phyloP scores from a whole-genome alignment of 495 filamentous ascomycete genomes.

The Penicillium nucicola region DNA sequence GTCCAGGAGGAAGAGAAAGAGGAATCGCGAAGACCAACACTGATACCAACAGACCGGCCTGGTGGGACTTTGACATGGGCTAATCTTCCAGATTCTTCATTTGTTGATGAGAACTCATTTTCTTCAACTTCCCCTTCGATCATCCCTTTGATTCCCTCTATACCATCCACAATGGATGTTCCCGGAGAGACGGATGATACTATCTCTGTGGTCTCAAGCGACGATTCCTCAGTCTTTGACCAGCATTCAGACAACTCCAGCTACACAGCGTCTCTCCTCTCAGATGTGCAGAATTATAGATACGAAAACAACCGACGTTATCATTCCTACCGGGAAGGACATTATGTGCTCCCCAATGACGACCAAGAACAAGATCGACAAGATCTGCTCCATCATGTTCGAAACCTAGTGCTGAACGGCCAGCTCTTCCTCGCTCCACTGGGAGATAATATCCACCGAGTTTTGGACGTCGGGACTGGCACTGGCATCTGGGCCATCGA shows the following conservation, averaged over 20 bases:
- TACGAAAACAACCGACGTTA: conserved; percentile 66
- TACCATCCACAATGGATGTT: too few relatives aligned
- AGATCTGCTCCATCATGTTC: conserved; percentile 49
- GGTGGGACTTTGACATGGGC: too few relatives aligned
- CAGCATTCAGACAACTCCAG: conserved; percentile 21
- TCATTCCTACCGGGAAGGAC: conserved; percentile 62
- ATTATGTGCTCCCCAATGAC: conserved; percentile 55
- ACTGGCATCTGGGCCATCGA: conserved; percentile 64
- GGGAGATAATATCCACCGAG: conserved; percentile 49
- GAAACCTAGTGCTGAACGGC: conserved; percentile 52
- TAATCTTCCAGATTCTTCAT: too few relatives aligned
- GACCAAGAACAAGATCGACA: conserved; percentile 40
- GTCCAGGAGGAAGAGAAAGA: conserved; percentile 12
- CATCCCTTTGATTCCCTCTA: too few relatives aligned
- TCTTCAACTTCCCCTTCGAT: too few relatives aligned
- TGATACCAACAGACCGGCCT: too few relatives aligned
- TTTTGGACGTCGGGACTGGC: conserved; percentile 69
- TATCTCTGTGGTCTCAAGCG: conserved; percentile 12
- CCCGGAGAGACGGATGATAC: conserved; percentile 2
- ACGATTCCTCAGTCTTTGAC: conserved; percentile 18
- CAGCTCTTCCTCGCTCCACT: conserved; percentile 60
- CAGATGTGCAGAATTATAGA: conserved; percentile 21
- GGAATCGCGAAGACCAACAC: background rate
- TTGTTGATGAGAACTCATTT: too few relatives aligned
- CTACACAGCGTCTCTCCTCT: conserved; percentile 24